These are phyloP conservation scores for Populus hybrid DNA, from an alignment of 441 rosid species.

Conservation along the genomic window DNA sequence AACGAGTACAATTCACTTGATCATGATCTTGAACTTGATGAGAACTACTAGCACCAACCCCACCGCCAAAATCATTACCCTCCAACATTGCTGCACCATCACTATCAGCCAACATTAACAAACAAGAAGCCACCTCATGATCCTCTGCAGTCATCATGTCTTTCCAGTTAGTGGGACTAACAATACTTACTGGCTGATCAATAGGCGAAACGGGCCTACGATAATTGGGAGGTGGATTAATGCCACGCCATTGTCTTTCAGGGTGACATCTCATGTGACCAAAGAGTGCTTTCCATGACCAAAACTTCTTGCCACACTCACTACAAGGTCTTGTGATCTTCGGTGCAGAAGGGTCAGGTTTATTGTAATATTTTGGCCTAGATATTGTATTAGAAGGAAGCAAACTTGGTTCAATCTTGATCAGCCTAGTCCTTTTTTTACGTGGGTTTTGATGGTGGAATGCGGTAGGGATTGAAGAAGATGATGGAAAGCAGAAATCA, in stretches of 20 bases:
- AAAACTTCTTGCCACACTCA: conserved; percentile 78
- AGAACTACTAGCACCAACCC: not conserved
- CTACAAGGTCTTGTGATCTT: conserved; percentile 80
- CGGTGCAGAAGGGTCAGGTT: conserved; percentile 75
- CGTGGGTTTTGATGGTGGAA: conserved; percentile 34
- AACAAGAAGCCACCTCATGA: conserved; percentile 62
- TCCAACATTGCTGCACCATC: not conserved
- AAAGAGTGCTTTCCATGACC: conserved; percentile 81
- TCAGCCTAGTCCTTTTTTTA: conserved; percentile 53
- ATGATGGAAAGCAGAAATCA: conserved; percentile 37
- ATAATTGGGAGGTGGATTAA: conserved; percentile 63
- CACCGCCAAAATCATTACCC: not conserved
- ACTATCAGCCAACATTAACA: conserved; percentile 50
- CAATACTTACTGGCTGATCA: not conserved
- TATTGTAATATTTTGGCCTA: conserved; percentile 44
- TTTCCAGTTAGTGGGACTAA: not conserved
- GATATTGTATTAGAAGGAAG: conserved; percentile 8
- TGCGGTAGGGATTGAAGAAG: conserved; percentile 16
- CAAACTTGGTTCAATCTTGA: conserved; percentile 26
- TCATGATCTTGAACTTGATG: conserved; percentile 19
- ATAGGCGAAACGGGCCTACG: conserved; percentile 22
- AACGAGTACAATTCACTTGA: conserved; percentile 21
- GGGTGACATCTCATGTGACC: conserved; percentile 99
- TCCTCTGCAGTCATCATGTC: conserved; percentile 48
- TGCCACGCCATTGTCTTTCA: conserved; percentile 91